Evolutionary conservation across 2,329 filamentous ascomycete genomes (phyloP), one percentile per base, ranked within the genome.

Genomic region (Teratosphaeria nubilosa): DNA sequence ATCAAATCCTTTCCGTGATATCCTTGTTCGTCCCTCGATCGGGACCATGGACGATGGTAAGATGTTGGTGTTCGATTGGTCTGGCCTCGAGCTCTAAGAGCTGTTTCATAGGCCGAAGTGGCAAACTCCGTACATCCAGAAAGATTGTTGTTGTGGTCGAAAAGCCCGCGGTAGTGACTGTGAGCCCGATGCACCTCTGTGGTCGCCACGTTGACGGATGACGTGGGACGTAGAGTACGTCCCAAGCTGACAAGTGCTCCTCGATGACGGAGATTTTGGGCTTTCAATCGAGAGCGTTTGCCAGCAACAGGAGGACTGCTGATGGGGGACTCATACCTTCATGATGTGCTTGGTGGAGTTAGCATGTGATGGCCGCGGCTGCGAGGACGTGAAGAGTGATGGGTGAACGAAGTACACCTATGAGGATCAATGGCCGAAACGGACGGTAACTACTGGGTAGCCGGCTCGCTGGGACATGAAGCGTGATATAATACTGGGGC

Each of bases 1-100:
- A 72, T 72, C 62, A 67, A 70, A 66, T 63, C 62, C 64, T 68
- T 66, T 61, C 65, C 64, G 41, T 48, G n/a, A 22, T 48, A 60
- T 59, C 66, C 66, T 63, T 65, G 56, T 53, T 60, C 60, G 59
- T 66, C 64, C 59, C 60, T 59, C 55, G 61, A 55, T 54, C 59
- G 59, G 56, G 68, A 70, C 65, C 70, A 72, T 72, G 66, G 63
- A 65, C 63, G 62, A 58, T 62, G 63, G 54, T 57, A 56, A 57
- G 60, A 62, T 59, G 56, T 16, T 45, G 60, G 53, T 53, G 60
- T 59, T 55, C 59, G 60, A 51, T 27, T 59, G 51, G 52, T 58
- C 58, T 55, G 58, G 54, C 58, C 59, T 48, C 58, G 60, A 56
- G 37, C 54, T 16, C 24, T 59, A 51, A 31, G 52, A 24, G 55